A percentile compares a stretch with the other conserved stretches of the same genome.
phyloP scores from a whole-genome alignment of 2,329 filamentous ascomycete genomes.

The Apiospora saccharicola region DNA sequence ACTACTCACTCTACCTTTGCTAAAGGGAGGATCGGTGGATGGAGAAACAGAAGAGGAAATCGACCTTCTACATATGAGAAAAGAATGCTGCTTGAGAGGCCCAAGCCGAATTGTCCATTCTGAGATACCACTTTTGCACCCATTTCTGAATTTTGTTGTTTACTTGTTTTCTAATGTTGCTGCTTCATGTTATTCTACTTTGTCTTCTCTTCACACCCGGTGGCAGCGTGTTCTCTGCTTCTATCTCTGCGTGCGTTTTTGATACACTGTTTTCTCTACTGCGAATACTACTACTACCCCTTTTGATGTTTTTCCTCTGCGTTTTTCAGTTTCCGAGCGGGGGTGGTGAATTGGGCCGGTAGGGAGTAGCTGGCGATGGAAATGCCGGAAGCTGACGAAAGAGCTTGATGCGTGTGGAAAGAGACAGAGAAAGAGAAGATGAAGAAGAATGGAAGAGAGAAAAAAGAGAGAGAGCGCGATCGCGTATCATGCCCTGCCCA shows the following conservation, averaged over 20 bases:
- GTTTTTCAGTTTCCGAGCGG: not conserved
- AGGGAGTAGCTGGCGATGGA: not conserved
- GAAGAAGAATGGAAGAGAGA: not conserved
- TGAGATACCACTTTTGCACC: constrained; percentile 25
- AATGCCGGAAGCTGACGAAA: not conserved
- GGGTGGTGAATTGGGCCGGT: not conserved
- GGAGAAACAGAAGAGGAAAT: constrained; percentile 5
- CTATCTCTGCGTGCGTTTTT: constrained; percentile 8
- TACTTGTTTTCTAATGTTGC: constrained; percentile 14
- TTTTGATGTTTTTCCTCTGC: not conserved
- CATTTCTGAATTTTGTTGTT: not conserved
- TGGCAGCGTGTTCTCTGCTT: constrained; percentile 15
- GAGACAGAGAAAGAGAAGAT: constrained; percentile 2
- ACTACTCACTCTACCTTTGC: not conserved
- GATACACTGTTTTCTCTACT: constrained; percentile 5
- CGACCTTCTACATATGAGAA: constrained; percentile 7
- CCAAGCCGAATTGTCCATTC: constrained; percentile 22
- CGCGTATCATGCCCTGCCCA: not conserved
- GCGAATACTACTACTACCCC: constrained; percentile 6
- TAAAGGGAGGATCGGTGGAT: not conserved
- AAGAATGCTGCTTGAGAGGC: constrained; percentile 20
- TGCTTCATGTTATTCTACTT: not conserved
- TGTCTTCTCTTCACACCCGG: constrained; percentile 7
- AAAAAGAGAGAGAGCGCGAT: not conserved
- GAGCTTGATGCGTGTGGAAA: not conserved